Base-by-base conservation (phyloP, 441 rosid species). In the Omphalea diandra region DNA sequence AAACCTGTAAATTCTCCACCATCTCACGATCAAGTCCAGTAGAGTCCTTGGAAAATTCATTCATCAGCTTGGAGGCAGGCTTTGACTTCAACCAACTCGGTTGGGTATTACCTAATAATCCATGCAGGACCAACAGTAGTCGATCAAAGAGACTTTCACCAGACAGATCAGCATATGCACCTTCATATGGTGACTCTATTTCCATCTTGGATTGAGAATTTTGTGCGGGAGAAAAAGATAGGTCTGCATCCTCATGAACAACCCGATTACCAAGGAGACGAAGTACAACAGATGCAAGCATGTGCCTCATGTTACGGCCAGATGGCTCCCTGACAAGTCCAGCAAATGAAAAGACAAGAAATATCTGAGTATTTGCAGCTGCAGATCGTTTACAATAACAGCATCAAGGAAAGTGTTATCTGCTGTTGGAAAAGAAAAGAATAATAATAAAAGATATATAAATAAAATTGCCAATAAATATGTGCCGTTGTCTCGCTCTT, bases 1-100 rank as follows among this genome's bases (percentile, higher is more conserved):
- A 77, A 82, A 96, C 99, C 99, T 89, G 99, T 79, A 96, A 83
- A 81, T 67, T 86, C 80, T 90, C 98, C 54, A 90, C 87, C 9
- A 83, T 81, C 58, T 92, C 99, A 38, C 86, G 90, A 79, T 91
- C 98, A 82, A 89, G 75, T 67, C 82, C 88, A 68, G 82, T 56
- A 38, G 81, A 82, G 57, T 86, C 90, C 84, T 86, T 92, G 38
- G 78, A 69, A 17, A 78, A 67, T 72, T 90, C 94, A 73, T 68
- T 81, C 62, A 70, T 63, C 33, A 73, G 47, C 77, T 75, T 85
- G 24, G 79, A 79, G 63, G 76, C 73, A 56, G 73, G 61, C 80
- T 84, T 91, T 71, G 94, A 74, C 79, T 76, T 88, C 67, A 96
- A 79, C 98, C 98, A 96, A 77, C 83, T 83, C 60, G 99, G 99